A percentile compares a stretch with the other conserved stretches of the same genome.
Evolutionary conservation across 164 flowering plant genomes (phyloP).

Genomic region (Euptelea pleiosperma): DNA sequence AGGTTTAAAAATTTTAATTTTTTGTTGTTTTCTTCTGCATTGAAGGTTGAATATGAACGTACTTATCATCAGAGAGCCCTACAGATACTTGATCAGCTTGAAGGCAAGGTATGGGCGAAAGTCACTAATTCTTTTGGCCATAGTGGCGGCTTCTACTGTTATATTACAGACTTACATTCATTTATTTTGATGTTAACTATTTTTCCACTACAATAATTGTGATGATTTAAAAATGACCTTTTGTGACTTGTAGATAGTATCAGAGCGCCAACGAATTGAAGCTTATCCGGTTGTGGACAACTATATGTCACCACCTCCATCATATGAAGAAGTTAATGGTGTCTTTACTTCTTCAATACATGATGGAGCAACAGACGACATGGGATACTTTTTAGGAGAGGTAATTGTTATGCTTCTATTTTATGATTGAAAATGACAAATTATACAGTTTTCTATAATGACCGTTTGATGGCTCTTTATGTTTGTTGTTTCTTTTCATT

Average conservation of each 20-base stretch:
- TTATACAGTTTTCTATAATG: background rate
- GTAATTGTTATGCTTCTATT: too few relatives aligned
- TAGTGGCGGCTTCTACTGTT: background rate
- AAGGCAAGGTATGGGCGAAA: slow-evolving; percentile 45
- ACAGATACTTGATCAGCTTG: too few relatives aligned
- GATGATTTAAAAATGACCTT: slow-evolving; percentile 1
- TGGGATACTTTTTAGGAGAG: too few relatives aligned
- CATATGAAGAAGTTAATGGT: too few relatives aligned
- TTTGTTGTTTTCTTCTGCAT: background rate
- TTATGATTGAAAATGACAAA: background rate
- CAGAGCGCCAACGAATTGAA: too few relatives aligned
- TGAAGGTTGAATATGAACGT: slow-evolving; percentile 80
- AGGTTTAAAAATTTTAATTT: too few relatives aligned
- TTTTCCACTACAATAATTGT: background rate
- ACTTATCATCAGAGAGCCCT: slow-evolving; percentile 70
- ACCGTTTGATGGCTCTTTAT: background rate
- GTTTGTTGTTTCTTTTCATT: too few relatives aligned
- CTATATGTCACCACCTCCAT: too few relatives aligned
- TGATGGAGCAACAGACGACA: too few relatives aligned
- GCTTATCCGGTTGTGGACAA: too few relatives aligned
- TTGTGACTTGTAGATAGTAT: slow-evolving; percentile 45
- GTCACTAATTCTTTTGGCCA: background rate
- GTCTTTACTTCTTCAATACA: too few relatives aligned
- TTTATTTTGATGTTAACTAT: background rate
- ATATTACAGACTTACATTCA: background rate